Evolutionary conservation across 1,139 yeast species (phyloP), one percentile per base, ranked within the genome.

Genomic region (Trichomonascaceae sp.): DNA sequence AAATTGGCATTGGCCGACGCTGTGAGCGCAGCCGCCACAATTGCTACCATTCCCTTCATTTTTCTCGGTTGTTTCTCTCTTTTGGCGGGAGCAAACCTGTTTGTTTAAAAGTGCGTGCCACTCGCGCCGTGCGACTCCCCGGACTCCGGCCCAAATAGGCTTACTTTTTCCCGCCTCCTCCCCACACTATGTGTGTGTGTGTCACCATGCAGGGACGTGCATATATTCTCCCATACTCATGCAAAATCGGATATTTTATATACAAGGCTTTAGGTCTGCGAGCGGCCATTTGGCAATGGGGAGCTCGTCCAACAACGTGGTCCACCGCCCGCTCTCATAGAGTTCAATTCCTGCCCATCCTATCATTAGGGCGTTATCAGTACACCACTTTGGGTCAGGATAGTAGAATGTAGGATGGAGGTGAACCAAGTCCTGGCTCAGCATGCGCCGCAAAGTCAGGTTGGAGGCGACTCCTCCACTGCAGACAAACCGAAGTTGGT

Each of bases 391-490:
- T 5, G 75, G 62, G 18, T 71, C 75, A 0, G 96, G 94, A 46
- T 76, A 85, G 46, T 71, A 72, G 40, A 73, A 62, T 1, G 55
- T 42, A 11, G 51, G 35, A 16, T 33, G 31, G 16, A 31, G 14
- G n/a, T 27, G 14, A 5, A 14, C 26, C 16, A 37, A 32, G 13
- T 33, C 60, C 0, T 48, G 44, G 29, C 51, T 49, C 6, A 84
- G 59, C 54, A 68, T 65, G 4, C 51, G 39, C 32, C 96, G 60
- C 14, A 89, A 62, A 15, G 64, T 56, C 32, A 51, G 41, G 49
- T 85, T 89, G 1, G 95, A 76, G 1, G 92, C 93, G 1, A 89
- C 97, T 4, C 98, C 98, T 5, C 98, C 98, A 0, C 97, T 79
- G 39, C 87, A 74, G 1, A 89, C 80, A 45, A 87, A 68, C 42